Percentiles rank a stretch among this genome's conserved stretches.
phyloP scores from a whole-genome alignment of 257 asterid species.

The Scutellaria minor region DNA sequence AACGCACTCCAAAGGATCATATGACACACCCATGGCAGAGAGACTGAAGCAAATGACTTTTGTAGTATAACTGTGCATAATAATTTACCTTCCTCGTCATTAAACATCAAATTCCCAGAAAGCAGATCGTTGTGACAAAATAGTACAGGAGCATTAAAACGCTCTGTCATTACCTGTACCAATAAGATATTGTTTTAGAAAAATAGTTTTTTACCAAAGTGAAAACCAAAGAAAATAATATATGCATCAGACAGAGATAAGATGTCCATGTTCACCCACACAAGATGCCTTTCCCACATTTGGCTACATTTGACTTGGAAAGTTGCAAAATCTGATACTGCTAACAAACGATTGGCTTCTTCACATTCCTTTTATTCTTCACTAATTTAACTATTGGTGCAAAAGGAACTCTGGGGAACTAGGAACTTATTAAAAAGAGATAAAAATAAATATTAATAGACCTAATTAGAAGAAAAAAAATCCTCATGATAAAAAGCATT shows the following conservation, averaged over 20 bases:
- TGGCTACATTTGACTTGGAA: slow-evolving; percentile 21
- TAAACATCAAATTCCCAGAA: slow-evolving; percentile 91
- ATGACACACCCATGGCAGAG: slow-evolving; percentile 13
- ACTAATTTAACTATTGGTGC: not conserved
- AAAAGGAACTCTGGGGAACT: slow-evolving; percentile 2
- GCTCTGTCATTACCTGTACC: slow-evolving; percentile 80
- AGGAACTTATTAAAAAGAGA: slow-evolving; percentile 11
- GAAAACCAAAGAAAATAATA: slow-evolving; percentile 21
- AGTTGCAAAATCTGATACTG: not conserved
- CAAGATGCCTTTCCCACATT: slow-evolving; percentile 1
- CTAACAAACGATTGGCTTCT: slow-evolving; percentile 26
- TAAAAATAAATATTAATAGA: not conserved
- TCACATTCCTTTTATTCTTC: not conserved
- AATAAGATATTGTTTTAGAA: slow-evolving; percentile 30
- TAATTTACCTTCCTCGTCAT: slow-evolving; percentile 79
- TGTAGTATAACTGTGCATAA: slow-evolving; percentile 16
- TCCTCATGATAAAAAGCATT: slow-evolving; percentile 10
- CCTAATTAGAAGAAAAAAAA: slow-evolving; percentile 8
- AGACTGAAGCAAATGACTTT: not conserved
- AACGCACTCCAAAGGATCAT: slow-evolving; percentile 1
- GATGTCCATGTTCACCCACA: slow-evolving; percentile 26
- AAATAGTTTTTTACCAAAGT: not conserved
- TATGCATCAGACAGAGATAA: slow-evolving; percentile 20
- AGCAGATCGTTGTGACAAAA: slow-evolving; percentile 88
- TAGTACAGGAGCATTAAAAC: slow-evolving; percentile 72